phyloP scores from a whole-genome alignment of 1,139 yeast species.

The Kodamaea sp. region DNA sequence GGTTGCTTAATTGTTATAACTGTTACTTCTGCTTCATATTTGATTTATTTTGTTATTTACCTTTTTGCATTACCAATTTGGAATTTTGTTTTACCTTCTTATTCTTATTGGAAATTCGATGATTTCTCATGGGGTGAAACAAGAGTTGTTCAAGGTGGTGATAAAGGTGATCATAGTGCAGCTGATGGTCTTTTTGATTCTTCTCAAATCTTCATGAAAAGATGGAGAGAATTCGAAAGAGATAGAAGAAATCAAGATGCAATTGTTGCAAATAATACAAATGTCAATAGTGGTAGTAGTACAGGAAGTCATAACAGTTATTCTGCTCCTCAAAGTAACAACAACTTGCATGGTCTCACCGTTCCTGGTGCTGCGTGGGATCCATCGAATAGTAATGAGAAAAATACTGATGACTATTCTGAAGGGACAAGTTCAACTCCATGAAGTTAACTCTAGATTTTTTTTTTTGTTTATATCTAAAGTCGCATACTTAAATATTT shows the following conservation, averaged over 20 bases:
- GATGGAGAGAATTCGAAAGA: constrained; percentile 92
- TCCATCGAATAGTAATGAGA: constrained; percentile 35
- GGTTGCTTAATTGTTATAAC: constrained; percentile 86
- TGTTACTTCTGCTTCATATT: constrained; percentile 70
- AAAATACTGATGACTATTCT: constrained; percentile 25
- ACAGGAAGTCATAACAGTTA: constrained; percentile 4
- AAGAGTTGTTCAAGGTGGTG: constrained; percentile 75
- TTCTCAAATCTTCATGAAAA: constrained; percentile 78
- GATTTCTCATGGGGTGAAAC: constrained; percentile 99
- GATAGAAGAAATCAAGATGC: constrained; percentile 44
- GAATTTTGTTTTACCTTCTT: constrained; percentile 87
- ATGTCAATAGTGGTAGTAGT: constrained; percentile 2
- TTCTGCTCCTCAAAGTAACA: neutral
- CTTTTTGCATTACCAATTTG: constrained; percentile 84
- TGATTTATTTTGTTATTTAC: constrained; percentile 80
- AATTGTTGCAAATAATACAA: constrained; percentile 7
- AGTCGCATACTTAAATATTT: too few relatives aligned
- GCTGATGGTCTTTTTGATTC: constrained; percentile 84
- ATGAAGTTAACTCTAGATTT: too few relatives aligned
- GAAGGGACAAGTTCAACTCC: constrained; percentile 22
- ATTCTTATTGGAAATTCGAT: constrained; percentile 96
- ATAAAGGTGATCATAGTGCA: constrained; percentile 60
- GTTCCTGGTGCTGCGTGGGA: constrained; percentile 50
- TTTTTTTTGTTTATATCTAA: too few relatives aligned
- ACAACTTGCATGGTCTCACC: constrained; percentile 17